Evolutionary conservation across 768 basidiomycete species (phyloP).

Genomic region (Mycena metata): DNA sequence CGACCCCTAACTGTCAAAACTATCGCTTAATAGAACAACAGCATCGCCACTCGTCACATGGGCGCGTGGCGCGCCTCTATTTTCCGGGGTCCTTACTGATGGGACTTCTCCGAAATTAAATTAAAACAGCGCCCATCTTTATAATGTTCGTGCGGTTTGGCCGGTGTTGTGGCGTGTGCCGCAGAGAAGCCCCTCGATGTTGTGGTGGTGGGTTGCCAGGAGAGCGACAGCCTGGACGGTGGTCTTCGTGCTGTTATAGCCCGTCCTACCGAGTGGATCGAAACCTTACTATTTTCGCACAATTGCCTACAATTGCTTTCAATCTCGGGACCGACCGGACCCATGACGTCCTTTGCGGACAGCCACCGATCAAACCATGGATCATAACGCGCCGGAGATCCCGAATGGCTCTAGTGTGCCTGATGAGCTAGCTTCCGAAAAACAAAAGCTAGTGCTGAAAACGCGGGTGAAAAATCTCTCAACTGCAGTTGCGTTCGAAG

Average conservation of each 20-base stretch:
- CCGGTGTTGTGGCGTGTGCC: conserved; percentile 22
- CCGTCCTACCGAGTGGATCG: not conserved
- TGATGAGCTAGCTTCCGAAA: no score
- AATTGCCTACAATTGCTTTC: no score
- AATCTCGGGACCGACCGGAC: not conserved
- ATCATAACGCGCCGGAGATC: no score
- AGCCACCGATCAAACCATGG: conserved; percentile 1
- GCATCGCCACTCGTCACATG: not conserved
- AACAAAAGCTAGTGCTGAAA: no score
- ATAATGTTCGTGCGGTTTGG: conserved; percentile 5
- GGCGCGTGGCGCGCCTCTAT: no score
- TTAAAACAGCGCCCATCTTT: conserved; percentile 22
- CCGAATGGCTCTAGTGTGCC: no score
- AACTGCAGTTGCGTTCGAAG: no score
- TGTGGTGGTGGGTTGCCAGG: conserved; percentile 12
- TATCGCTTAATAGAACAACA: no score
- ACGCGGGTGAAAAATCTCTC: no score
- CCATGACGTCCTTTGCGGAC: not conserved
- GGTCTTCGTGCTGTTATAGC: not conserved
- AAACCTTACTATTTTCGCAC: no score
- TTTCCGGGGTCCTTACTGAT: not conserved
- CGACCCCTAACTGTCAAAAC: not conserved
- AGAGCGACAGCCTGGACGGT: not conserved
- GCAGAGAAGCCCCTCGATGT: conserved; percentile 21
- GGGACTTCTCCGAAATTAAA: not conserved